Evolutionary conservation across 192 early-diverging fungal species (phyloP).

Genomic region (Globomyces pollinis-pini): DNA sequence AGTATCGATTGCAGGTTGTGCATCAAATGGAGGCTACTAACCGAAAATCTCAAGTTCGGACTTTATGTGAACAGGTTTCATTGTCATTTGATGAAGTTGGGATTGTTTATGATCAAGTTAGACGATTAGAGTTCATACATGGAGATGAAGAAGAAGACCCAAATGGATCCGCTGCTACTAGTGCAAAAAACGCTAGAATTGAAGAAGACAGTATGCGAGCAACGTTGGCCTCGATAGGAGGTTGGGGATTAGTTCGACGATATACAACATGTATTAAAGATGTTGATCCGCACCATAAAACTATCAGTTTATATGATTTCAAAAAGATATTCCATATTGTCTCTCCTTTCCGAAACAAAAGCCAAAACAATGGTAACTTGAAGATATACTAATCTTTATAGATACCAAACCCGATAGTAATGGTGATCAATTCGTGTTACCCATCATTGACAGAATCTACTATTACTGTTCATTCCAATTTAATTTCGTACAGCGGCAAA

Average conservation of each 20-base stretch:
- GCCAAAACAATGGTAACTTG: background rate
- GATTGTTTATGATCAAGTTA: constrained; percentile 40
- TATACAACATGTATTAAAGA: constrained; percentile 7
- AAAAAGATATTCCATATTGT: constrained; percentile 34
- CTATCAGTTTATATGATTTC: constrained; percentile 37
- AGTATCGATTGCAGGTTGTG: constrained; percentile 40
- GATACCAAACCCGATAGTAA: background rate
- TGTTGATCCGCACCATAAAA: constrained; percentile 18
- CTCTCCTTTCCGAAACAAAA: constrained; percentile 36
- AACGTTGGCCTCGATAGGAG: constrained; percentile 22
- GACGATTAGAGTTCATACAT: constrained; percentile 36
- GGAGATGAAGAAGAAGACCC: constrained; percentile 36
- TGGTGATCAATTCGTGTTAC: constrained; percentile 29
- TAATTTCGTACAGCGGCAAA: constrained; percentile 34
- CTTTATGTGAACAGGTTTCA: constrained; percentile 43
- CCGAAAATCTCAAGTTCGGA: constrained; percentile 45
- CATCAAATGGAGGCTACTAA: constrained; percentile 51
- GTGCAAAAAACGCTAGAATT: constrained; percentile 8
- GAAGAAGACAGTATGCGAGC: constrained; percentile 35
- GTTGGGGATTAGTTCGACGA: constrained; percentile 34
- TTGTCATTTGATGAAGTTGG: constrained; percentile 44
- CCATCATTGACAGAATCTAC: constrained; percentile 44
- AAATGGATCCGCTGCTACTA: constrained; percentile 12
- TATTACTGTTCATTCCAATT: constrained; percentile 49
- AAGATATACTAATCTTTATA: background rate